A percentile compares a stretch with the other conserved stretches of the same genome.
phyloP scores from a whole-genome alignment of 2,329 filamentous ascomycete species.

The Neonectria coccinea region DNA sequence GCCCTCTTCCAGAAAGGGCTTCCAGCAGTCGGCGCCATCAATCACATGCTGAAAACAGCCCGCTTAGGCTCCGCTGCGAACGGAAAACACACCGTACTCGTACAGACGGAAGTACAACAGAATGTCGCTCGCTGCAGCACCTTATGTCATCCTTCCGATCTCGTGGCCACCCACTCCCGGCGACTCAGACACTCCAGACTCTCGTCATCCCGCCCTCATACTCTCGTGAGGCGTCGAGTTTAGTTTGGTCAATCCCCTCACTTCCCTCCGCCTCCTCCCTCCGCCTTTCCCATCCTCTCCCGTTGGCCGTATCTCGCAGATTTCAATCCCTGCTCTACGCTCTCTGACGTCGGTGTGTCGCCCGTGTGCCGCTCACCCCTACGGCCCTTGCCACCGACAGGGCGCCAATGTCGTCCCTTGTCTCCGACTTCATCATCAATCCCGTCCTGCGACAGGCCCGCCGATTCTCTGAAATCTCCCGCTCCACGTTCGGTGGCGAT shows the following conservation, averaged over 20 bases:
- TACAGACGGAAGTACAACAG: conserved; percentile 9
- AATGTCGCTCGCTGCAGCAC: conserved; percentile 12
- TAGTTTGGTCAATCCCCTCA: conserved; percentile 20
- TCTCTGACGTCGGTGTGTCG: neutral
- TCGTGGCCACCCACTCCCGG: conserved; percentile 29
- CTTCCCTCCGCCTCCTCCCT: neutral
- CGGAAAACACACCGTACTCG: conserved; percentile 39
- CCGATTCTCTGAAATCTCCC: conserved; percentile 67
- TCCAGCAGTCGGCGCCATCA: conserved; percentile 15
- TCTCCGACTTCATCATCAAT: conserved; percentile 74
- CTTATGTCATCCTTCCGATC: conserved; percentile 44
- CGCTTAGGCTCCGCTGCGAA: conserved; percentile 31
- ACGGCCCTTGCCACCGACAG: conserved; percentile 33
- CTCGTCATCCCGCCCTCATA: conserved; percentile 39
- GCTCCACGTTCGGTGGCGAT: conserved; percentile 53
- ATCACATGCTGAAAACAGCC: conserved; percentile 41
- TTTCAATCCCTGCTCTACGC: neutral
- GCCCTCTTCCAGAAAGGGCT: conserved; percentile 23
- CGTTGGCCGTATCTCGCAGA: conserved; percentile 6
- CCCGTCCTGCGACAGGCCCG: conserved; percentile 75
- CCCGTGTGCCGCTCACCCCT: conserved; percentile 8
- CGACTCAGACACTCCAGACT: conserved; percentile 36
- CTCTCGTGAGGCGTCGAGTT: conserved; percentile 22
- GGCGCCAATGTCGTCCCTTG: conserved; percentile 68
- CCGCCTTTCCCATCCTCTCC: conserved; percentile 18